Evolutionary conservation across 2,329 filamentous ascomycete genomes (phyloP).

Genomic region (Fusarium sp.): DNA sequence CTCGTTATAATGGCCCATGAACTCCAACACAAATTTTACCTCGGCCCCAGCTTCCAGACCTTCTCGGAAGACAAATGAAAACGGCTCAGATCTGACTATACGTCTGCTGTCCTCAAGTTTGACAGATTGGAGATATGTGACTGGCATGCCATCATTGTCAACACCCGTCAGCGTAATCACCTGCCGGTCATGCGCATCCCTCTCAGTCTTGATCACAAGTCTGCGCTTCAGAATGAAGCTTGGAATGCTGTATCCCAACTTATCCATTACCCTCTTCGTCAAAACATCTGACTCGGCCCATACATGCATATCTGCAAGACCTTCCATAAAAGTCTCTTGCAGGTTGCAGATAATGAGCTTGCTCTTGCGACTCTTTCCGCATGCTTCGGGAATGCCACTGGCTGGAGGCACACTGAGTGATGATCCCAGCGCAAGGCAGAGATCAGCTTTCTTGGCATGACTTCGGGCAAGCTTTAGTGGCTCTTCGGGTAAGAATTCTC

Average conservation of each 20-base stretch:
- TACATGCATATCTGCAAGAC: slow-evolving; percentile 50
- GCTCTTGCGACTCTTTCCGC: slow-evolving; percentile 47
- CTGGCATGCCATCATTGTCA: slow-evolving; percentile 57
- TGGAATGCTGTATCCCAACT: slow-evolving; percentile 53
- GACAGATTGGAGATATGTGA: slow-evolving; percentile 56
- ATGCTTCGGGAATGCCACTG: slow-evolving; percentile 55
- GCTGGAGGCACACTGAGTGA: slow-evolving; percentile 60
- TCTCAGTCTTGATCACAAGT: slow-evolving; percentile 48
- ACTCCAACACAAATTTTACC: slow-evolving; percentile 57
- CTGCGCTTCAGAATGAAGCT: slow-evolving; percentile 54
- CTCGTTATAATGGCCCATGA: slow-evolving; percentile 62
- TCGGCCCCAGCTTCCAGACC: slow-evolving; percentile 38
- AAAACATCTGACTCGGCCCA: slow-evolving; percentile 55
- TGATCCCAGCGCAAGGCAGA: slow-evolving; percentile 61
- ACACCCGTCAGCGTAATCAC: slow-evolving; percentile 50
- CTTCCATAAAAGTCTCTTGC: slow-evolving; percentile 58
- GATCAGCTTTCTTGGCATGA: slow-evolving; percentile 57
- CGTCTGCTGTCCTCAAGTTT: slow-evolving; percentile 55
- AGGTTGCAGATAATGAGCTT: slow-evolving; percentile 61
- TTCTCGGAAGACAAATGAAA: slow-evolving; percentile 52
- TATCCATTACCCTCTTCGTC: slow-evolving; percentile 56
- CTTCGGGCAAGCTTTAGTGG: slow-evolving; percentile 51
- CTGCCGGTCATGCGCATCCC: slow-evolving; percentile 40
- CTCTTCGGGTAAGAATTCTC: slow-evolving; percentile 52
- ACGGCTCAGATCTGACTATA: slow-evolving; percentile 53